A percentile compares a stretch with the other conserved stretches of the same genome.
These are phyloP conservation scores for Daedaleopsis sinensis DNA, from an alignment of 768 basidiomycete species.

Conservation along the genomic window DNA sequence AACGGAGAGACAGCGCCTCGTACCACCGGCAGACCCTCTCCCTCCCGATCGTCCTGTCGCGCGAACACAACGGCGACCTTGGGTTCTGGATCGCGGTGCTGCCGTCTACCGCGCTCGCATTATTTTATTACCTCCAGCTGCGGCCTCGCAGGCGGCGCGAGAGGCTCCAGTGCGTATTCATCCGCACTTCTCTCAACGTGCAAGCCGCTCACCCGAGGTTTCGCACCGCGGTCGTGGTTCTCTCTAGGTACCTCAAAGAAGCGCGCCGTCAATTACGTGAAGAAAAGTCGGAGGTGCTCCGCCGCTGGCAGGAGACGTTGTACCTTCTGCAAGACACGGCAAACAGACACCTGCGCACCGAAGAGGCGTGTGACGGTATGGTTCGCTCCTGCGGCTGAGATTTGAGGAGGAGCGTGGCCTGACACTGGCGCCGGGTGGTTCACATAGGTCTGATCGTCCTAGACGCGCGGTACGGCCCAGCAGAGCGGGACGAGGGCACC, in stretches of 20 bases:
- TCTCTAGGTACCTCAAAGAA: slow-evolving; percentile 66
- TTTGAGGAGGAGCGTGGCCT: slow-evolving; percentile 15
- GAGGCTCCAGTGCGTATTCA: slow-evolving; percentile 51
- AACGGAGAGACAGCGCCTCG: slow-evolving; percentile 41
- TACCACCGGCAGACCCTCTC: slow-evolving; percentile 61
- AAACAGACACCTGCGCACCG: slow-evolving; percentile 60
- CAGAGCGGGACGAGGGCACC: slow-evolving; percentile 49
- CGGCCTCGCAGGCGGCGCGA: slow-evolving; percentile 56
- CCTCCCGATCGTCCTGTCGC: slow-evolving; percentile 60
- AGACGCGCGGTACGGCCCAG: slow-evolving; percentile 72
- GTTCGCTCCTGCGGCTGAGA: neutral
- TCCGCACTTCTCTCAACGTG: slow-evolving; percentile 1
- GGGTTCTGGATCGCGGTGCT: slow-evolving; percentile 55
- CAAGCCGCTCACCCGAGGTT: slow-evolving; percentile 11
- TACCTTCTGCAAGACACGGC: slow-evolving; percentile 70
- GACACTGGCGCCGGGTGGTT: slow-evolving; percentile 5
- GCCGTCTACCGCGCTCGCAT: slow-evolving; percentile 53
- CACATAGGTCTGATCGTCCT: slow-evolving; percentile 71
- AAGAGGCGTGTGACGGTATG: slow-evolving; percentile 69
- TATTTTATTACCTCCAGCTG: slow-evolving; percentile 61
- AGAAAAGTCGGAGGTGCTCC: slow-evolving; percentile 61
- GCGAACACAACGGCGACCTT: slow-evolving; percentile 47
- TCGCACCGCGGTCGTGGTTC: slow-evolving; percentile 11
- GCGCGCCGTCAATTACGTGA: slow-evolving; percentile 65
- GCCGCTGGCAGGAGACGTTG: slow-evolving; percentile 65